These are phyloP conservation scores for Boletus rex-veris DNA, from an alignment of 768 basidiomycete genomes.

Conservation along the genomic window DNA sequence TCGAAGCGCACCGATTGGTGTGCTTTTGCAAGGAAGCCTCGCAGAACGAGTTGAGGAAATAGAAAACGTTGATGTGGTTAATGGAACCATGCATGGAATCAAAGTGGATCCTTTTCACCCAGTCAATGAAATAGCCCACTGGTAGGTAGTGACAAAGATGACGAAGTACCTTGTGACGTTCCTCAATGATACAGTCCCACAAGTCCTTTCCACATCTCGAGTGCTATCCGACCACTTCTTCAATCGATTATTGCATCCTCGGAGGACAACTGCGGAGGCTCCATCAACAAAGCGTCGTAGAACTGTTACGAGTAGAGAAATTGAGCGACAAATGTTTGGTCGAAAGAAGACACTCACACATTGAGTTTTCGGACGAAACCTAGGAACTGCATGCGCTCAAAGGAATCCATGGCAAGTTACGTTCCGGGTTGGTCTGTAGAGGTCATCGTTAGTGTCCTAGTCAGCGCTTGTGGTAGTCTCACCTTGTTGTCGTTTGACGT, in stretches of 20 bases:
- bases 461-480: too few species aligned
- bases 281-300: too few species aligned
- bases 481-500: too few species aligned
- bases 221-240: conserved; percentile 83
- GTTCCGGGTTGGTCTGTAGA: background rate
- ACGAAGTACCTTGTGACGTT: conserved; percentile 72
- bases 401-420: conserved; percentile 43
- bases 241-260: conserved; percentile 84
- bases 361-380: conserved; percentile 56
- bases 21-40: conserved; percentile 71
- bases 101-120: too few species aligned
- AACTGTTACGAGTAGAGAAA: too few species aligned
- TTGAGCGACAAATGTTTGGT: background rate
- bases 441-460: too few species aligned
- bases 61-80: conserved; percentile 87
- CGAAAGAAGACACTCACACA: conserved; percentile 40
- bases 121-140: background rate
- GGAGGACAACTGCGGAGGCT: too few species aligned
- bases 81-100: too few species aligned
- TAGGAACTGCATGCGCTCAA: conserved; percentile 73
- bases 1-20: conserved; percentile 35
- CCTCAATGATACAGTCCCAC: conserved; percentile 81
- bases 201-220: conserved; percentile 89
- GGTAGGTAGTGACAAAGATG: too few species aligned
- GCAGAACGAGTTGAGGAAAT: conserved; percentile 86